These are phyloP conservation scores for Ichthyophthirius multifiliis DNA, from an alignment of 169 alveolate genomes.

Conservation along the genomic window DNA sequence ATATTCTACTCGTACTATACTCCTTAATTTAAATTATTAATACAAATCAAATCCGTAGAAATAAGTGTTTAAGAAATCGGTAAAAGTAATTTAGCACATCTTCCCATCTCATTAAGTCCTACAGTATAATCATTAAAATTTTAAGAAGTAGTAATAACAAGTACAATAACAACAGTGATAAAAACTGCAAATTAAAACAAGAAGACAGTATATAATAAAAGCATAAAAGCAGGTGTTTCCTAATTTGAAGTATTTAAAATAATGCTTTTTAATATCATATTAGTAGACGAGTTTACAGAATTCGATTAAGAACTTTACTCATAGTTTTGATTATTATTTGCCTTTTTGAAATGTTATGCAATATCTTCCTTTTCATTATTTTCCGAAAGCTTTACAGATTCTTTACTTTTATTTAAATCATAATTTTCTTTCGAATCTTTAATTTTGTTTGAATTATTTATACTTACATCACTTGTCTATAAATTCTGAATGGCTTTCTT, in stretches of 20 bases:
- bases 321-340: neutral
- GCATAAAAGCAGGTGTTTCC: neutral
- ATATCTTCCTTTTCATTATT: too few relatives aligned
- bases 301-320: neutral
- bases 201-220: neutral
- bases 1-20: too few relatives aligned
- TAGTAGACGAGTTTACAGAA: neutral
- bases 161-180: neutral
- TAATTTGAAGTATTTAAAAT: neutral
- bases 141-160: neutral
- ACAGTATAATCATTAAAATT: neutral
- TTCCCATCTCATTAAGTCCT: neutral
- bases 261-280: neutral
- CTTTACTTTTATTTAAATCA: too few relatives aligned
- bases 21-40: neutral
- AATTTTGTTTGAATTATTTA: too few relatives aligned
- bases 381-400: too few relatives aligned
- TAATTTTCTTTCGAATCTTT: too few relatives aligned
- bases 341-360: too few relatives aligned
- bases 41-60: neutral
- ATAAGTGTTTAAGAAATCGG: neutral
- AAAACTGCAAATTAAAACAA: neutral
- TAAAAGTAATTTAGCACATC: neutral
- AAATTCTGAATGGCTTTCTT: too few relatives aligned
- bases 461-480: too few relatives aligned